A percentile compares a stretch with the other conserved stretches of the same genome.
phyloP scores from a whole-genome alignment of 768 basidiomycete genomes.

The Mycena galopus region DNA sequence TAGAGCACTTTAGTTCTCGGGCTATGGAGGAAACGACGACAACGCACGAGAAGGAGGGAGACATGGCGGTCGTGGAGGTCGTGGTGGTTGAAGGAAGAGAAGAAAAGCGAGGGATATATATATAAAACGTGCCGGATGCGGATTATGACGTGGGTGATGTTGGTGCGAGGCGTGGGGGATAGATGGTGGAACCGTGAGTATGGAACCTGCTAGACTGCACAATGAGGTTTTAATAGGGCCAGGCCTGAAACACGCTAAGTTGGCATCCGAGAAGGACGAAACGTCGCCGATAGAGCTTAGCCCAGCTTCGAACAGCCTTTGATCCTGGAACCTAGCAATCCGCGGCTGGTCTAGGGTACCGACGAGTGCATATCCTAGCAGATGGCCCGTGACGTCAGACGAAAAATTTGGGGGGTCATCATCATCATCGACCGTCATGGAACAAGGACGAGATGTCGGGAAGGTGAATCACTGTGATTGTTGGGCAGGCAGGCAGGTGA shows the following conservation, averaged over 20 bases:
- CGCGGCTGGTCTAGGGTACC: neutral
- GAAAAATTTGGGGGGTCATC: too few species aligned
- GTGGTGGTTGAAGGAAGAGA: conserved; percentile 19
- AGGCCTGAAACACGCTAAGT: neutral
- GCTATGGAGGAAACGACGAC: too few species aligned
- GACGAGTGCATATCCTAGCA: too few species aligned
- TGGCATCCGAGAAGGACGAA: neutral
- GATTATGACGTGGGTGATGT: neutral
- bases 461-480: too few species aligned
- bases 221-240: conserved; percentile 16
- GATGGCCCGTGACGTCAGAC: neutral
- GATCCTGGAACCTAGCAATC: neutral
- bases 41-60: neutral
- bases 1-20: neutral
- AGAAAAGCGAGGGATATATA: neutral
- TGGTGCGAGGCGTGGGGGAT: neutral
- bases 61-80: conserved; percentile 19
- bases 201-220: conserved; percentile 3
- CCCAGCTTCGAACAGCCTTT: neutral
- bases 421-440: too few species aligned
- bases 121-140: conserved; percentile 1
- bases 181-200: conserved; percentile 7
- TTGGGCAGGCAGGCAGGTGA: too few species aligned
- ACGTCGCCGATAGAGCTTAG: neutral
- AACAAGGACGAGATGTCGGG: too few species aligned